Evolutionary conservation across 768 basidiomycete species (phyloP).

Genomic region (Filobasidium floriforme): DNA sequence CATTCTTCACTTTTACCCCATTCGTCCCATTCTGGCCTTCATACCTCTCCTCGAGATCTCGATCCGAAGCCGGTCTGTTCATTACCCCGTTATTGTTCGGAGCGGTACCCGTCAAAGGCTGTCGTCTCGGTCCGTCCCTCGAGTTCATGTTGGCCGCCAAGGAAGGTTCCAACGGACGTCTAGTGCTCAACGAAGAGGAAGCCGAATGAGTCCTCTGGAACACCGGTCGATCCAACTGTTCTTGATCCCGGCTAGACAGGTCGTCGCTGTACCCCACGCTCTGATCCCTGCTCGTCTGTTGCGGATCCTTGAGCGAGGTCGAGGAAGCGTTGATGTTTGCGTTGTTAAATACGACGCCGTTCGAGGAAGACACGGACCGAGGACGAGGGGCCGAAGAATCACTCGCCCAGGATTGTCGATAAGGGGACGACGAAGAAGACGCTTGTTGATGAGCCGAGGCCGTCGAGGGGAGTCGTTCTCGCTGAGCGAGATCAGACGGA

Average conservation of each 20-base stretch:
- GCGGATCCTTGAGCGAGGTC: no score
- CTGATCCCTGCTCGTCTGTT: not conserved
- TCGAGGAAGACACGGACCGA: not conserved
- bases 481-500: not conserved
- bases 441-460: slow-evolving; percentile 3
- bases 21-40: not conserved
- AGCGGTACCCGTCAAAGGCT: not conserved
- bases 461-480: slow-evolving; percentile 2
- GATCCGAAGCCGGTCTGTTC: slow-evolving; percentile 3
- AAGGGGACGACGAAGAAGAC: not conserved
- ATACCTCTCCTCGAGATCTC: not conserved
- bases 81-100: not conserved
- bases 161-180: slow-evolving; percentile 1
- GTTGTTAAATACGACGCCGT: not conserved
- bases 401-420: slow-evolving; percentile 9
- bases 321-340: no score
- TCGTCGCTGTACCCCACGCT: not conserved
- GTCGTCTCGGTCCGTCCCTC: not conserved
- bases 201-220: not conserved
- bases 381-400: not conserved
- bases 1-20: not conserved
- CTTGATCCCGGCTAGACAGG: not conserved
- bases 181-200: not conserved
- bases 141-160: not conserved
- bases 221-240: not conserved